Evolutionary conservation across 1,284 basidiomycete species (phyloP), one percentile per base, ranked within the genome.

Genomic region (Heterobasidion occidentale): DNA sequence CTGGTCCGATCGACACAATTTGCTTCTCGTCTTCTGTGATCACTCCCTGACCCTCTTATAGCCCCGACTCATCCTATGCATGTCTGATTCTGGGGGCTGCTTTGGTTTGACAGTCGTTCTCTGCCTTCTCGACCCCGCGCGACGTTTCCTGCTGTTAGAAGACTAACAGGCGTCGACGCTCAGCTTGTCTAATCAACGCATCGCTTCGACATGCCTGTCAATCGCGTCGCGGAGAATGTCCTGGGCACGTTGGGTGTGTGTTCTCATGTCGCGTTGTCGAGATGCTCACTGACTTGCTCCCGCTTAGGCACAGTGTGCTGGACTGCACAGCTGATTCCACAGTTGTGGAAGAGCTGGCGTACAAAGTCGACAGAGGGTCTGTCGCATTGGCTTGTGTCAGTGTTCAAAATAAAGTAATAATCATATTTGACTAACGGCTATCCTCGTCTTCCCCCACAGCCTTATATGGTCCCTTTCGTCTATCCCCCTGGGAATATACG

Each of bases 291-390:
- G 7, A 38, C 27, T 17, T 44, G n/a, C 15, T 34, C 12, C 50
- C 2, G n/a, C 6, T 15, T 51, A 84, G 85, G 85, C 8, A 81
- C 85, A 0, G 68, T 88, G n/a, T 80, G 79, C 53, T 88, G 86
- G 86, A 81, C 79, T 1, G 71, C 78, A 3, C 85, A 90, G 66
- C 73, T 92, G 35, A 67, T 91, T 11, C 90, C 90, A 11, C 90
- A 92, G 65, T 77, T 86, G 19, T 82, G 81, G 78, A 92, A 92
- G 68, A 87, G 79, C 62, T 86, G 81, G 71, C 77, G 83, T n/a
- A 73, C 77, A 19, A 88, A 91, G 65, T 81, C 80, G 36, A 90
- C 87, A 0, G 76, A 83, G 27, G 90, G 91, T 0, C 75, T 92
- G 7, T 91, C 89, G 0, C 78, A 77, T 14, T 83, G 74, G 67